Conservation (phyloP, 2,329 filamentous ascomycete species). For the Penicillium sp. region DNA sequence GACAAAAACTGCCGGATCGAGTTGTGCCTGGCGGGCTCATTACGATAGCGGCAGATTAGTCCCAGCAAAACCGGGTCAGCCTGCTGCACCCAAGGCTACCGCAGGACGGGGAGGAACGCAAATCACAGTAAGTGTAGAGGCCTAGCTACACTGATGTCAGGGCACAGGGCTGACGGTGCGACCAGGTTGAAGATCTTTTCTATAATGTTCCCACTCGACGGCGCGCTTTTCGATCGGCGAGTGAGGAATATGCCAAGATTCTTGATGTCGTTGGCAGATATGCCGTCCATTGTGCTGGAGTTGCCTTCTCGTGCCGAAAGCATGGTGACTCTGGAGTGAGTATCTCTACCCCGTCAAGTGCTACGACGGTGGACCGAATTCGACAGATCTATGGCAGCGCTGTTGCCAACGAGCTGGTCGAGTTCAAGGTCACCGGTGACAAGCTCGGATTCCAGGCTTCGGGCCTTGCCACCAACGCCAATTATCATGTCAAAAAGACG, state of each 20-base stretch:
- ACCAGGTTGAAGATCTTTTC: slow-evolving; percentile 81
- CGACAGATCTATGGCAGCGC: slow-evolving; percentile 79
- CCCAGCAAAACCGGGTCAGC: slow-evolving; percentile 81
- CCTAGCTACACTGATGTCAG: too few species aligned
- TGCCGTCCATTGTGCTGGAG: slow-evolving; percentile 82
- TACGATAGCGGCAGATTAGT: slow-evolving; percentile 78
- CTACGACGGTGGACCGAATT: slow-evolving; percentile 73
- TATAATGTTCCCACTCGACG: slow-evolving; percentile 90
- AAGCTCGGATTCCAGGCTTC: slow-evolving; percentile 78
- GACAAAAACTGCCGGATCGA: slow-evolving; percentile 83
- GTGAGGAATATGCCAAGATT: slow-evolving; percentile 97
- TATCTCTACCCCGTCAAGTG: slow-evolving; percentile 69
- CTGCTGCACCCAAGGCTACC: slow-evolving; percentile 74
- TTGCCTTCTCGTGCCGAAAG: slow-evolving; percentile 95
- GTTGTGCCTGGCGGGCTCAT: slow-evolving; percentile 82
- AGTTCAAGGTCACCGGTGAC: slow-evolving; percentile 64
- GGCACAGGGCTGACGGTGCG: slow-evolving; percentile 1
- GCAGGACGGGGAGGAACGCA: slow-evolving; percentile 87
- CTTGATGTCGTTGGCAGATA: slow-evolving; percentile 91
- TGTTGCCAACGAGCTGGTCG: slow-evolving; percentile 82
- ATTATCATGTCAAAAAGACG: slow-evolving; percentile 88
- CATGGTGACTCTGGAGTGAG: slow-evolving; percentile 79
- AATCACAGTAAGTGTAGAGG: slow-evolving; percentile 58
- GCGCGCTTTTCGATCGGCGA: slow-evolving; percentile 80
- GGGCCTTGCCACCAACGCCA: slow-evolving; percentile 83